Conservation (phyloP, 75 land plant species). For the Pinus albicaulis region DNA sequence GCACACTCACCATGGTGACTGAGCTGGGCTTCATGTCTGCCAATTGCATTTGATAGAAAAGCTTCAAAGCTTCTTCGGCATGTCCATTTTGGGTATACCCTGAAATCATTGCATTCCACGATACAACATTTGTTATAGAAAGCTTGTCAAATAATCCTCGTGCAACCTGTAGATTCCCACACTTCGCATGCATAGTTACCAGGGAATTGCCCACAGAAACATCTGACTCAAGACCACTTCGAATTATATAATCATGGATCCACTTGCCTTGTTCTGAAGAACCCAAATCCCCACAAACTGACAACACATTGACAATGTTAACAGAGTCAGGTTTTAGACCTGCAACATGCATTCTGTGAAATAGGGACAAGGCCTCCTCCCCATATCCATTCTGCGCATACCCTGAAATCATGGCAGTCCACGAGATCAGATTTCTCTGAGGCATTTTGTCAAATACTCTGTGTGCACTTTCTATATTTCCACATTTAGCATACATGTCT, state of each 20-base stretch:
- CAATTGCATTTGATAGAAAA: slow-evolving; percentile 10
- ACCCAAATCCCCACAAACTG: neutral
- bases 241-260: slow-evolving; percentile 37
- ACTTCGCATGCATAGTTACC: neutral
- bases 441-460: slow-evolving; percentile 31
- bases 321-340: slow-evolving; percentile 20
- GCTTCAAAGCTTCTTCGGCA: neutral
- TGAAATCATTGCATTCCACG: slow-evolving; percentile 3
- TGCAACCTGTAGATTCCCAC: neutral
- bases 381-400: slow-evolving; percentile 15
- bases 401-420: slow-evolving; percentile 33
- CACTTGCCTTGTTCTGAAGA: slow-evolving; percentile 19
- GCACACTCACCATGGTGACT: slow-evolving; percentile 38
- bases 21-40: slow-evolving; percentile 18
- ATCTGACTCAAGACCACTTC: slow-evolving; percentile 38
- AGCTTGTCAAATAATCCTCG: neutral
- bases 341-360: slow-evolving; percentile 13
- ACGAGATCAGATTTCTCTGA: slow-evolving; percentile 23
- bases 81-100: neutral
- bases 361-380: slow-evolving; percentile 10
- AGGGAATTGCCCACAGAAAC: slow-evolving; percentile 22
- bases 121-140: neutral
- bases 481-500: slow-evolving; percentile 35
- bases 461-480: slow-evolving; percentile 13
- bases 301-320: slow-evolving; percentile 16